phyloP scores from a whole-genome alignment of 495 filamentous ascomycete genomes.

The Hypoxylon rickii region DNA sequence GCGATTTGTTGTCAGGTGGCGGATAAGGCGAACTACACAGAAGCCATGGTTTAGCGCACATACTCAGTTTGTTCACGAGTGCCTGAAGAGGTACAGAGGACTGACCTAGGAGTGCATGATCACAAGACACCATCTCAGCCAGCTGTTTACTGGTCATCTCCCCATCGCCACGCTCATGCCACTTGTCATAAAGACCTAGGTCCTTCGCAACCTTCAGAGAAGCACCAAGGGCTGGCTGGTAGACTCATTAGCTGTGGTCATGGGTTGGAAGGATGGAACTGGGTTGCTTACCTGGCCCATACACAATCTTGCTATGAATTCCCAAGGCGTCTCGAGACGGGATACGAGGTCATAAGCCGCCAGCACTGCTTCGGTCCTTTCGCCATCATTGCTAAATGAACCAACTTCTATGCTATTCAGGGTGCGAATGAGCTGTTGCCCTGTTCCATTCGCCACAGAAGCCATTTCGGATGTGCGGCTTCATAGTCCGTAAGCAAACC shows the following conservation, averaged over 20 bases:
- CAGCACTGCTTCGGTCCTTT: neutral
- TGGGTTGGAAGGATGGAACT: neutral
- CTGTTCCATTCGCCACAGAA: neutral
- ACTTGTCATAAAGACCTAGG: neutral
- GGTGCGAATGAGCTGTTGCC: neutral
- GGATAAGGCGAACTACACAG: neutral
- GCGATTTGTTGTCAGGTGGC: neutral
- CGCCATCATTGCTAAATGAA: neutral
- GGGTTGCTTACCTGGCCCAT: neutral
- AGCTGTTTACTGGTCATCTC: neutral
- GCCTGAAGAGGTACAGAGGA: neutral
- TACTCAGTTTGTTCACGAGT: too few relatives aligned
- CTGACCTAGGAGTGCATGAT: neutral
- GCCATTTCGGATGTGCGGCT: neutral
- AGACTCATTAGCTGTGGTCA: neutral
- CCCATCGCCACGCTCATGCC: neutral
- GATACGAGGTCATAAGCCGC: neutral
- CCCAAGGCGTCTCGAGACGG: neutral
- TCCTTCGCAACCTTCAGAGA: neutral
- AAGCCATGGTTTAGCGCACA: too few relatives aligned
- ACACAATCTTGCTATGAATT: neutral
- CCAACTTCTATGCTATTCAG: neutral
- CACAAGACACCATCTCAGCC: neutral
- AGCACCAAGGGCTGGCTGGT: neutral
- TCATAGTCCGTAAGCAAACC: too few relatives aligned